Base-by-base conservation (phyloP, 139 green algal genomes). In the Tetradesmus obliquus region DNA sequence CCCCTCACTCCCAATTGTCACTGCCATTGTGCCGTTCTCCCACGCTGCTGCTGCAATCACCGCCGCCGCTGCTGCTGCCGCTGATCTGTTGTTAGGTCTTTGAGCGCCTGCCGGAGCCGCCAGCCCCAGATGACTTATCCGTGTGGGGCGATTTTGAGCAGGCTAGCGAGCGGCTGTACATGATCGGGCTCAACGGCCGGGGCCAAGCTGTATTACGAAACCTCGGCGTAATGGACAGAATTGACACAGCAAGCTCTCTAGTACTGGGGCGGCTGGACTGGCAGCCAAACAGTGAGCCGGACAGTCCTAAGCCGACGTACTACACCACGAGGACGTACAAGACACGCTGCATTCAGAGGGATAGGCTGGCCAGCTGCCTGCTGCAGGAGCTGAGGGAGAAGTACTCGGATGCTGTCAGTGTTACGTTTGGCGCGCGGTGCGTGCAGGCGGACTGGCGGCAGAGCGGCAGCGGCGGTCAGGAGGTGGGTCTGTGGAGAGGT, bases 131-230 rank as follows among this genome's bases (percentile, higher is more conserved):
- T 15, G 92, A 93, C 79, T 32, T 82, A 5, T 58, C 76, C 1
- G 92, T 92, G 24, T 95, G 92, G 92, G 92, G 90, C 32, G 90
- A 94, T 85, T 91, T 91, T 69, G 86, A 91, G 17, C 53, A 90
- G 3, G 62, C 83, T 15, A 82, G 89, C 8, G 84, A 94, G 45
- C 74, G 94, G 5, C 88, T 91, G 3, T 96, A 96, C 89, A 95
- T 94, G 93, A 90, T 96, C 76, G 94, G 94, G 0, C 24, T 96
- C 51, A 93, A 90, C 72, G 93, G 93, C 1, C 60, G 94, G 2
- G 94, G 94, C 20, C 94, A 96, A 79, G 82, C 62, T n/a, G 91
- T 79, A 32, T 22, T 94, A 0, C 51, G 91, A 19, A 22, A 58
- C 32, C 62, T 93, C 7, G 91, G 58, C 19, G 90, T 71, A 19